These are phyloP conservation scores for Monilinia vaccinii-corymbosi DNA, from an alignment of 2,329 filamentous ascomycete species.

Conservation along the genomic window DNA sequence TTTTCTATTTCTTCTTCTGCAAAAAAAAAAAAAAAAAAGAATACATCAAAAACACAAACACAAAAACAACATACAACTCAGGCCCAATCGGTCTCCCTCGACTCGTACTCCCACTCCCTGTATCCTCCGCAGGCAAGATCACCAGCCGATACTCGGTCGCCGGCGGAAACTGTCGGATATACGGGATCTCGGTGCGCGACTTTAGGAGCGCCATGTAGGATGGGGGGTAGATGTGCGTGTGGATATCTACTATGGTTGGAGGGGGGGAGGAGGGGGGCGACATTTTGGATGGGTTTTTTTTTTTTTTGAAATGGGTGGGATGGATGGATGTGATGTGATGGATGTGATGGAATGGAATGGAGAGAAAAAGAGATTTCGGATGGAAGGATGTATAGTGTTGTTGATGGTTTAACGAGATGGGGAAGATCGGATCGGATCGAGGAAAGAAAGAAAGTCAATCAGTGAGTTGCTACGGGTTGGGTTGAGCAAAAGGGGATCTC, in stretches of 20 bases:
- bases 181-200: slow-evolving; percentile 53
- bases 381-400: too few relatives aligned
- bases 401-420: too few relatives aligned
- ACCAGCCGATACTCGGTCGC: slow-evolving; percentile 53
- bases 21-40: too few relatives aligned
- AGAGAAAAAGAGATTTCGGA: too few relatives aligned
- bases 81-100: slow-evolving; percentile 75
- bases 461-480: too few relatives aligned
- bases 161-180: slow-evolving; percentile 57
- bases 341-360: too few relatives aligned
- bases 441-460: too few relatives aligned
- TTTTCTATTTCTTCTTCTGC: too few relatives aligned
- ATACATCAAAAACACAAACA: neutral
- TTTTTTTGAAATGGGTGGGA: too few relatives aligned
- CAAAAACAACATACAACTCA: slow-evolving; percentile 57
- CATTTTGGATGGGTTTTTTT: neutral
- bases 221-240: slow-evolving; percentile 62
- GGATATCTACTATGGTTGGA: slow-evolving; percentile 56
- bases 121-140: slow-evolving; percentile 50
- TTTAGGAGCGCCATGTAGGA: slow-evolving; percentile 53
- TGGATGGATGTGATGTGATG: too few relatives aligned
- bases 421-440: too few relatives aligned
- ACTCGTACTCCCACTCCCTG: slow-evolving; percentile 44
- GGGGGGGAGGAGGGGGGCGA: slow-evolving; percentile 26
- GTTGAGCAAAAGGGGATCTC: too few relatives aligned